phyloP scores from a whole-genome alignment of 2,329 filamentous ascomycete genomes.

The Xylariaceae sp. region DNA sequence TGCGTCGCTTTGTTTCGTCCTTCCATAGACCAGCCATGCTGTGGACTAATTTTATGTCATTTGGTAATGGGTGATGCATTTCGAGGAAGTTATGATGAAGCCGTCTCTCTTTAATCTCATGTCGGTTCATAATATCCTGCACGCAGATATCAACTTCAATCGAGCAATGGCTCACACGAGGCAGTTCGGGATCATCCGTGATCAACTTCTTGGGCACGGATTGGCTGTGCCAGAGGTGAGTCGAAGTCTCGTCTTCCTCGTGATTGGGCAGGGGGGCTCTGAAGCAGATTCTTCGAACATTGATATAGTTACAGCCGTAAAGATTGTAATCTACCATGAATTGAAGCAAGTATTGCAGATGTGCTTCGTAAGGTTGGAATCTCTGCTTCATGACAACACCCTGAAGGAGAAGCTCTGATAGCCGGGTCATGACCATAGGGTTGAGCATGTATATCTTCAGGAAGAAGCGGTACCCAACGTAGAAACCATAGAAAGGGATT shows the following conservation, averaged over 20 bases:
- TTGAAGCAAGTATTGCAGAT: slow-evolving; percentile 87
- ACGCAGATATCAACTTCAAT: slow-evolving; percentile 88
- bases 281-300: slow-evolving; percentile 69
- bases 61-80: slow-evolving; percentile 57
- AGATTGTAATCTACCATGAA: slow-evolving; percentile 99
- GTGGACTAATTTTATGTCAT: slow-evolving; percentile 78
- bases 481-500: slow-evolving; percentile 91
- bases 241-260: slow-evolving; percentile 55
- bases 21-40: slow-evolving; percentile 95
- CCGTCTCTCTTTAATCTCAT: slow-evolving; percentile 68
- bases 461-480: slow-evolving; percentile 87
- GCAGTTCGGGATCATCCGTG: slow-evolving; percentile 62
- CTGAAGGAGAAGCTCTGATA: slow-evolving; percentile 83
- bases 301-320: slow-evolving; percentile 87
- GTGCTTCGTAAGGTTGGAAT: slow-evolving; percentile 91
- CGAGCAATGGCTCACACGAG: slow-evolving; percentile 80
- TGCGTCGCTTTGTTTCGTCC: slow-evolving; percentile 80
- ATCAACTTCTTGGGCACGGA: slow-evolving; percentile 62
- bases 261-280: slow-evolving; percentile 71
- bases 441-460: slow-evolving; percentile 95
- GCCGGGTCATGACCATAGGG: slow-evolving; percentile 78
- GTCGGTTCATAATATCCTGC: slow-evolving; percentile 82
- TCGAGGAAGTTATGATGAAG: slow-evolving; percentile 89
- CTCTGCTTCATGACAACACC: slow-evolving; percentile 79
- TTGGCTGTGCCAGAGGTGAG: slow-evolving; percentile 76